Conservation (phyloP, 495 filamentous ascomycete species). For the Apodospora peruviana region DNA sequence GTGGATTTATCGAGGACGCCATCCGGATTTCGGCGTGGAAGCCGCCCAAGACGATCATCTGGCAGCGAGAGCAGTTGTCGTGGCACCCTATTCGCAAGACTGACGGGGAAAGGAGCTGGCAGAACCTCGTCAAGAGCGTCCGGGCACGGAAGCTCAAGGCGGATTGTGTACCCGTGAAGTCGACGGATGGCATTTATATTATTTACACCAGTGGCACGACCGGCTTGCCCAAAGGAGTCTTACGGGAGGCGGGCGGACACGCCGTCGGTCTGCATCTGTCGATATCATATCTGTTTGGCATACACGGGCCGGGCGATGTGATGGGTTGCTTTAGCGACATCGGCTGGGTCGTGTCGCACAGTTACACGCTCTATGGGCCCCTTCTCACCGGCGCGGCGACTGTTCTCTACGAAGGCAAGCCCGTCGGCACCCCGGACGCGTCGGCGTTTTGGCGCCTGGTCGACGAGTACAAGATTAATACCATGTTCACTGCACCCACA, state of each 20-base stretch:
- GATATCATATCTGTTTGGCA: slow-evolving; percentile 71
- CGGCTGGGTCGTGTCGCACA: slow-evolving; percentile 82
- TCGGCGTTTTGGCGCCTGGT: slow-evolving; percentile 84
- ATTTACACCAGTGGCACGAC: slow-evolving; percentile 88
- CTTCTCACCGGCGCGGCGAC: slow-evolving; percentile 80
- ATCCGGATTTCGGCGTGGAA: slow-evolving; percentile 54
- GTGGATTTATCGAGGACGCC: slow-evolving; percentile 65
- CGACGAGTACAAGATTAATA: slow-evolving; percentile 77
- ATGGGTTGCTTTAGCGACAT: slow-evolving; percentile 55
- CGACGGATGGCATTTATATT: slow-evolving; percentile 76
- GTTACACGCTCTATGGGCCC: slow-evolving; percentile 74
- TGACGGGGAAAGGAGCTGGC: slow-evolving; percentile 72
- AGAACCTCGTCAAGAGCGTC: slow-evolving; percentile 64
- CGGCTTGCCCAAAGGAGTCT: slow-evolving; percentile 81
- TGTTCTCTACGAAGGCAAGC: slow-evolving; percentile 87
- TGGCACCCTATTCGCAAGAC: slow-evolving; percentile 64
- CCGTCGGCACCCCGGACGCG: slow-evolving; percentile 82
- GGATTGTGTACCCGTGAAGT: slow-evolving; percentile 67
- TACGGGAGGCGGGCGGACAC: slow-evolving; percentile 79
- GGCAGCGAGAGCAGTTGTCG: slow-evolving; percentile 67
- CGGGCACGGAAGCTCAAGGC: slow-evolving; percentile 58
- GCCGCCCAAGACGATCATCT: slow-evolving; percentile 64
- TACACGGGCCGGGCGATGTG: slow-evolving; percentile 75
- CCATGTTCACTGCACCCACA: slow-evolving; percentile 79
- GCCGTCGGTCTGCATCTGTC: slow-evolving; percentile 79